Evolutionary conservation across 1,284 basidiomycete species (phyloP).

Genomic region (Ganoderma leucocontextum): DNA sequence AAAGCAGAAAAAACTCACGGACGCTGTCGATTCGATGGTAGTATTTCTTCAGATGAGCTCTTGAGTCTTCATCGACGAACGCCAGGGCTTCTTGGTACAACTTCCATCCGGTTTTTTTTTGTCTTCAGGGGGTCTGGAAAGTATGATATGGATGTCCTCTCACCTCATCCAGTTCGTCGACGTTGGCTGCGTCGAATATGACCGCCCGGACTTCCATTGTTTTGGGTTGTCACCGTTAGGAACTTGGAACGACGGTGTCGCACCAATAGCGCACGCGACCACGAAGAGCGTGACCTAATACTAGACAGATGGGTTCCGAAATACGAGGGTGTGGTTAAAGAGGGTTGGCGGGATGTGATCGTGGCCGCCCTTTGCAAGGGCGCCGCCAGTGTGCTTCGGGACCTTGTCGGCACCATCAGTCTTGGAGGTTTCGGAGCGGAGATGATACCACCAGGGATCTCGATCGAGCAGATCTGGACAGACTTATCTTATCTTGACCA

Average conservation of each 20-base stretch:
- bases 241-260: not conserved
- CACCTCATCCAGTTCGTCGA: constrained; percentile 56
- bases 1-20: constrained; percentile 52
- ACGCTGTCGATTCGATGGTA: constrained; percentile 77
- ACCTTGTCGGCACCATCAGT: too few relatives aligned
- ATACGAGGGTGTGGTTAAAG: not conserved
- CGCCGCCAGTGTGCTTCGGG: not conserved
- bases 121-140: constrained; percentile 6
- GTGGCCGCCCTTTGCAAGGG: not conserved
- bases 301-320: not conserved
- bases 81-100: constrained; percentile 63
- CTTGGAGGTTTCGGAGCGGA: not conserved
- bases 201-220: constrained; percentile 67
- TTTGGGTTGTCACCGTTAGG: not conserved
- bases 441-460: not conserved
- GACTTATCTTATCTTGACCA: constrained; percentile 26
- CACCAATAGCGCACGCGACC: too few relatives aligned
- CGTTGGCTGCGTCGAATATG: constrained; percentile 36
- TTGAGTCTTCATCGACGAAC: constrained; percentile 63
- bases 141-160: constrained; percentile 35
- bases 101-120: constrained; percentile 45
- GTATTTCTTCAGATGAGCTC: constrained; percentile 65
- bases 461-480: not conserved
- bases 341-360: not conserved
- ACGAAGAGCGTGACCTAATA: not conserved